Evolutionary conservation across 441 rosid genomes (phyloP).

Genomic region (Aleurites moluccanus): DNA sequence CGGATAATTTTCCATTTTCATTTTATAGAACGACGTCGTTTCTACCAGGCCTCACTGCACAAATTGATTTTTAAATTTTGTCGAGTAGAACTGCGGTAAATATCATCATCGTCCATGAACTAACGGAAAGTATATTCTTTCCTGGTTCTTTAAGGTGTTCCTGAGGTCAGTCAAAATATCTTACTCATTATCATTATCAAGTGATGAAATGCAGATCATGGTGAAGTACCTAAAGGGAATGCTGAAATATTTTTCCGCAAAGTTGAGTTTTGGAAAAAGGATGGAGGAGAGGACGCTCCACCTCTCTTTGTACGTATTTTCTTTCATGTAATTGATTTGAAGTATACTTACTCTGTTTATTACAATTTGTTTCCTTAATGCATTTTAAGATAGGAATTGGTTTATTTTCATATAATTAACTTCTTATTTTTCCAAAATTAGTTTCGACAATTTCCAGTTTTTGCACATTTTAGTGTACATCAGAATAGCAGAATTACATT

Average conservation of each 20-base stretch:
- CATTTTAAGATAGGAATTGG: no score
- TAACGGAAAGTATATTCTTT: neutral
- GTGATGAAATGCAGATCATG: constrained; percentile 25
- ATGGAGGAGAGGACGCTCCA: constrained; percentile 79
- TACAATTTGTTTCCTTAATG: neutral
- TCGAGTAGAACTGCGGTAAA: neutral
- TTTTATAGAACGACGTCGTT: neutral
- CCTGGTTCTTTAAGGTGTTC: neutral
- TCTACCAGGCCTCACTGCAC: neutral
- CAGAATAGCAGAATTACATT: no score
- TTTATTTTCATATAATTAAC: no score
- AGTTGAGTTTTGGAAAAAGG: constrained; percentile 87
- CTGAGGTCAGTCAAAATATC: neutral
- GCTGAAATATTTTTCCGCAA: constrained; percentile 79
- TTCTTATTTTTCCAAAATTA: no score
- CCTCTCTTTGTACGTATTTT: constrained; percentile 92
- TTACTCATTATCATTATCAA: neutral
- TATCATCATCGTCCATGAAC: neutral
- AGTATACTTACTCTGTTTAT: neutral
- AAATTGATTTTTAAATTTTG: no score
- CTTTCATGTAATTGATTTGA: constrained; percentile 4
- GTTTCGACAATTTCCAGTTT: no score
- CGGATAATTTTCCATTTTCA: constrained; percentile 6
- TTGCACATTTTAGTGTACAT: no score
- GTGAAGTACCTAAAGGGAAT: constrained; percentile 25